These are phyloP conservation scores for Aschersonia sp. DNA, from an alignment of 2,329 filamentous ascomycete genomes.

Conservation along the genomic window DNA sequence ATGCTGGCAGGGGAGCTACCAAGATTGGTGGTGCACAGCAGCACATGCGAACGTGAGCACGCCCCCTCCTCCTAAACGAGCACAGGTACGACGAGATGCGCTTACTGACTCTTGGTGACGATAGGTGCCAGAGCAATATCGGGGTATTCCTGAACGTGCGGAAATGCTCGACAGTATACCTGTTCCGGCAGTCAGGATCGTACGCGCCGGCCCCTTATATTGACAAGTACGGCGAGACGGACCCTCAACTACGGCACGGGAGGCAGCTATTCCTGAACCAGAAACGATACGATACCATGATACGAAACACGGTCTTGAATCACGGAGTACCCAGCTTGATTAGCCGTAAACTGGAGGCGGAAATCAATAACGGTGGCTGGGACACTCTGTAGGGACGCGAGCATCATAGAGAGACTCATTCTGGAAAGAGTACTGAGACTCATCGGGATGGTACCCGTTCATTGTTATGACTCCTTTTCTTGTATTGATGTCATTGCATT, in stretches of 20 bases:
- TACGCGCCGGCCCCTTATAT: conserved; percentile 85
- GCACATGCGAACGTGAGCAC: conserved; percentile 67
- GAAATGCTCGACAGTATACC: conserved; percentile 83
- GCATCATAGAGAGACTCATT: conserved; percentile 1
- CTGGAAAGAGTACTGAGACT: conserved; percentile 2
- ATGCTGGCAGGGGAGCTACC: conserved; percentile 23
- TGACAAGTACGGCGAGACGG: conserved; percentile 89
- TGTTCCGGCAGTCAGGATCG: conserved; percentile 68
- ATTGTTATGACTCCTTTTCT: too few relatives aligned
- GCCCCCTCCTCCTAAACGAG: not conserved
- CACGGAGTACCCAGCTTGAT: conserved; percentile 84
- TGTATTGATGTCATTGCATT: too few relatives aligned
- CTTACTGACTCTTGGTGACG: not conserved
- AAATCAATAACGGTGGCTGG: conserved; percentile 96
- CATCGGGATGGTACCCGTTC: too few relatives aligned
- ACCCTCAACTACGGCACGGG: conserved; percentile 75
- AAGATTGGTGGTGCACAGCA: conserved; percentile 75
- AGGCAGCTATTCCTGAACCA: conserved; percentile 88
- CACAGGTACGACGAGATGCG: not conserved
- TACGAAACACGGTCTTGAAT: conserved; percentile 73
- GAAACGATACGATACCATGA: conserved; percentile 78
- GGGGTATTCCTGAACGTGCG: conserved; percentile 95
- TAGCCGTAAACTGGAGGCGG: conserved; percentile 76
- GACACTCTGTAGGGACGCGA: conserved; percentile 43
- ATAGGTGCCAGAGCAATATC: conserved; percentile 72